Base-by-base conservation (phyloP, 2,329 filamentous ascomycete species). In the Phyllosticta paracitricarpa region DNA sequence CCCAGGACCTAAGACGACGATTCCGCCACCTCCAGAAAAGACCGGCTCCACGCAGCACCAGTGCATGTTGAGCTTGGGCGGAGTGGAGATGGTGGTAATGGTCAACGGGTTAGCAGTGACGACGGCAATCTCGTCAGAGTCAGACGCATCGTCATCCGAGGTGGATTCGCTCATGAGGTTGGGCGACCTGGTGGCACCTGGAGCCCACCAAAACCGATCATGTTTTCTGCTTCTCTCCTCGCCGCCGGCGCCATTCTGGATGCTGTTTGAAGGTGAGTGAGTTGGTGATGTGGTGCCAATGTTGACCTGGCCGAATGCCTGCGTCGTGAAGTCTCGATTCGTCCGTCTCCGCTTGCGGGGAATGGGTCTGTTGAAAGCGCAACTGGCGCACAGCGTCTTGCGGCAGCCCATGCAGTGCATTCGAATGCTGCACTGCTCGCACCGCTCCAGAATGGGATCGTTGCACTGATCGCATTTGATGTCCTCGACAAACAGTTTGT, bases 391-490 rank as follows among this genome's bases (percentile, higher is more conserved):
- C 2, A 84, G 76, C 1, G 81, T 84, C 71, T 82, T 84, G 57
- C 82, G 76, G 66, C 82, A 84, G 48, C 82, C 82, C 67, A 82
- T 79, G 66, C 82, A 84, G 67, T 84, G 82, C 82, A 84, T 84
- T 65, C 82, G 73, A 17, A 84, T 80, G 62, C 82, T 84, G 69
- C 82, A 84, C 62, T 83, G 82, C 69, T 84, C 82, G 66, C 82
- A 84, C 56, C 82, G 72, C 68, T 84, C 82, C 51, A 76, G 67
- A 53, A 84, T 83, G 33, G 72, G 66, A 53, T 81, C 80, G 56
- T 75, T 73, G 71, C 82, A 84, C 61, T 78, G 77, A 56, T 82
- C 76, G 67, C 82, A 84, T 60, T 77, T 78, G 65, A 83, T 71
- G 48, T 79, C 72, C 24, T 83, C 75, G 14, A 83, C 73, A 64